A percentile compares a stretch with the other conserved stretches of the same genome.
Evolutionary conservation across 148 eudicot species (phyloP).

Genomic region (Suaeda aralocaspica): DNA sequence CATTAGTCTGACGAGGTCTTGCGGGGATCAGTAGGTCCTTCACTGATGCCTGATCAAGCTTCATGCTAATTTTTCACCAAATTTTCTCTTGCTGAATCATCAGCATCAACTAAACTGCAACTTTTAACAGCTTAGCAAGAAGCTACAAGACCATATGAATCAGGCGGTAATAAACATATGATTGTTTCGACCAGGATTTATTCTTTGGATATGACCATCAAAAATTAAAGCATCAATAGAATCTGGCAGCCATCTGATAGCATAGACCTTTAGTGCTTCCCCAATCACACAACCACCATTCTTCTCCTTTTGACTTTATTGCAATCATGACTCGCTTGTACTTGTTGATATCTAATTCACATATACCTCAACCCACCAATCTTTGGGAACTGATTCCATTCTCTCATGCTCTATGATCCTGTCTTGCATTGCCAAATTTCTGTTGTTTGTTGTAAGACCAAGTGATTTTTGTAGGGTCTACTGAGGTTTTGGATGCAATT

Average conservation of each 20-base stretch:
- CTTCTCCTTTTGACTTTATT: constrained; percentile 64
- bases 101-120: constrained; percentile 60
- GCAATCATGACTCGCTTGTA: constrained; percentile 69
- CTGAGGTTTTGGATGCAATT: constrained; percentile 67
- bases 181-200: constrained; percentile 64
- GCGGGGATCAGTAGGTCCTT: constrained; percentile 66
- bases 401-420: constrained; percentile 39
- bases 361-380: constrained; percentile 96
- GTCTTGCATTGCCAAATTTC: constrained; percentile 49
- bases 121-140: constrained; percentile 74
- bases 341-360: constrained; percentile 67
- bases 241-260: constrained; percentile 80
- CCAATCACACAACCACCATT: constrained; percentile 65
- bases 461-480: constrained; percentile 56
- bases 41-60: constrained; percentile 69
- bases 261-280: constrained; percentile 66
- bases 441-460: constrained; percentile 82
- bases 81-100: constrained; percentile 50
- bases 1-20: constrained; percentile 46
- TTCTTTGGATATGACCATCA: constrained; percentile 48
- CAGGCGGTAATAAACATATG: constrained; percentile 62
- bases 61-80: constrained; percentile 50
- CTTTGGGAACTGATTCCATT: constrained; percentile 57
- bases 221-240: constrained; percentile 58
- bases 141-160: constrained; percentile 63